Conservation (phyloP, 2,329 filamentous ascomycete species). For the Camillea tinctor region DNA sequence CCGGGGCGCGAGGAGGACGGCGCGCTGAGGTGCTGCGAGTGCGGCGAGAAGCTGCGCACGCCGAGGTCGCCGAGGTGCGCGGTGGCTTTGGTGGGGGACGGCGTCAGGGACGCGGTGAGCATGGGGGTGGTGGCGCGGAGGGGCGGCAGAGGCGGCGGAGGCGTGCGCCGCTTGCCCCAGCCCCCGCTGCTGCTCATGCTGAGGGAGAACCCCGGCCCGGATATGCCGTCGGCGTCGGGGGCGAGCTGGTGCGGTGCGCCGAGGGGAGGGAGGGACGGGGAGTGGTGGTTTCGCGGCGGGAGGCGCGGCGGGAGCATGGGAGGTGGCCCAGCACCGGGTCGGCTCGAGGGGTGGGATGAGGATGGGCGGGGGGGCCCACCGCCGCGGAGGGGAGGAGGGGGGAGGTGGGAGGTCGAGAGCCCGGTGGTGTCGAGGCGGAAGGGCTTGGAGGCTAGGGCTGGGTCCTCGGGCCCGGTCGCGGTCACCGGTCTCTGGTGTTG, state of each 20-base stretch:
- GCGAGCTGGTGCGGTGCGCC: slow-evolving; percentile 12
- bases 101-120: slow-evolving; percentile 14
- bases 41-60: slow-evolving; percentile 60
- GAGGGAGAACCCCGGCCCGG: slow-evolving; percentile 63
- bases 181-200: slow-evolving; percentile 66
- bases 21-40: slow-evolving; percentile 39
- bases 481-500: slow-evolving; percentile 30
- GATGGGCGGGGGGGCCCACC: slow-evolving; percentile 18
- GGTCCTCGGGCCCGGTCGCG: slow-evolving; percentile 27
- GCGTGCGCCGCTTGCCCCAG: slow-evolving; percentile 27
- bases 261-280: slow-evolving; percentile 43
- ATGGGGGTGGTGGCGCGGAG: slow-evolving; percentile 26
- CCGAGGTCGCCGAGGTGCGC: slow-evolving; percentile 64
- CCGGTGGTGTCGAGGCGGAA: slow-evolving; percentile 72
- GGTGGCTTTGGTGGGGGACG: slow-evolving; percentile 1
- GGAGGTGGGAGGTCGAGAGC: slow-evolving; percentile 65
- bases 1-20: slow-evolving; percentile 1
- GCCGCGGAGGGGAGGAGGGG: slow-evolving; percentile 63
- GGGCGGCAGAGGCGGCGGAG: slow-evolving; percentile 28
- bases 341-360: slow-evolving; percentile 27
- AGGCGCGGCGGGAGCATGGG: slow-evolving; percentile 66
- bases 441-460: slow-evolving; percentile 48
- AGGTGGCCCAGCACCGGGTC: slow-evolving; percentile 30
- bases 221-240: slow-evolving; percentile 67
- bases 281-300: slow-evolving; percentile 58